phyloP scores from a whole-genome alignment of 2,329 filamentous ascomycete species.

The Paecilomyces variotii region DNA sequence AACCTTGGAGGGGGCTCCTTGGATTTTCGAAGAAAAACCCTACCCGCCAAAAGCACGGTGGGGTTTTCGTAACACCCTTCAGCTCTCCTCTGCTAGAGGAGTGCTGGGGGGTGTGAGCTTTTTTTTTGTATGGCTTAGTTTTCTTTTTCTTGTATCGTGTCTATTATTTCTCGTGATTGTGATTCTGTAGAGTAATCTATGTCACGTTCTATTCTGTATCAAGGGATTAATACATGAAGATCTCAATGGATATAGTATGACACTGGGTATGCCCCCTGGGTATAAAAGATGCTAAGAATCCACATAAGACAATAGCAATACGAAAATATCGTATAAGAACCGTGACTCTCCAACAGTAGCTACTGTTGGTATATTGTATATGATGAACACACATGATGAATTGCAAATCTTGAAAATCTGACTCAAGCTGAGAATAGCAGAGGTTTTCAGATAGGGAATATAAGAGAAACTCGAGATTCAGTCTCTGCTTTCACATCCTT shows the following conservation, averaged over 20 bases:
- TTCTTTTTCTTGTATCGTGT: no score
- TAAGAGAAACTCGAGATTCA: not conserved
- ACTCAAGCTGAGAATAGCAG: not conserved
- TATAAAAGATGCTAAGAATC: not conserved
- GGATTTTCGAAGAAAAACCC: no score
- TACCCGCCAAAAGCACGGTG: no score
- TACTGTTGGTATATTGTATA: not conserved
- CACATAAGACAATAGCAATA: not conserved
- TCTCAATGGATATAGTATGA: not conserved
- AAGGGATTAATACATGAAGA: not conserved
- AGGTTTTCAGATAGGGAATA: not conserved
- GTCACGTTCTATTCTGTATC: not conserved
- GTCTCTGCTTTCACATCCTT: not conserved
- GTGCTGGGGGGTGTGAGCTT: no score
- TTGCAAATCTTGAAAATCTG: not conserved
- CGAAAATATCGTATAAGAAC: not conserved
- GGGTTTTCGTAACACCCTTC: no score
- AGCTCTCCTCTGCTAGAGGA: no score
- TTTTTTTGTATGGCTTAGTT: no score
- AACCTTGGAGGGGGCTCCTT: no score
- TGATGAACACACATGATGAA: not conserved
- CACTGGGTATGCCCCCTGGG: not conserved
- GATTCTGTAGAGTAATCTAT: not conserved
- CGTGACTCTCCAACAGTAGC: not conserved
- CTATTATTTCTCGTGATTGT: not conserved